Evolutionary conservation across 2,329 filamentous ascomycete species (phyloP), one percentile per base, ranked within the genome.

Genomic region (Sphaceloma murrayae): DNA sequence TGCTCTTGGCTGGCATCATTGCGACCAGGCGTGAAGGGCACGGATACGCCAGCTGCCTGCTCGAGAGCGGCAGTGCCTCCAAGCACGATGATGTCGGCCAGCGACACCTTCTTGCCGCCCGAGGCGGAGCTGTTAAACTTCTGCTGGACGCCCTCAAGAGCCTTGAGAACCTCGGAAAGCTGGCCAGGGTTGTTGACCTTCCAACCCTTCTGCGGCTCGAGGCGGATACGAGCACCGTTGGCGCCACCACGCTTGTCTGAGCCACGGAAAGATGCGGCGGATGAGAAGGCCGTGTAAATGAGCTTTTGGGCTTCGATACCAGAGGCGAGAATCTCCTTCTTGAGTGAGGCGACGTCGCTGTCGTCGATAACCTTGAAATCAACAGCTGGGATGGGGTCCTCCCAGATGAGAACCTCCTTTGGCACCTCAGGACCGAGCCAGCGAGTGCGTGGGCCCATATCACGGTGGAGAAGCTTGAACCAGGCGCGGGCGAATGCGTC

Each of bases 381-480:
- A 4, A 69, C 62, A 4, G 69, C 60, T 17, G 83, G 82, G 38
- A 87, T 63, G 9, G 80, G 79, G 56, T 88, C 83, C 57, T 87
- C 80, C 83, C 83, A 88, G 55, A 77, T 57, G n/a, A 81, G 68
- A 9, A 70, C 67, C 68, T 87, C 80, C 43, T 70, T 67, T 36
- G 83, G 82, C 13, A 85, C 69, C 63, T 88, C 83, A 1, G 83
- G 82, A 21, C 83, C 83, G 34, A 86, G 56, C 69, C 82, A 87
- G 58, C 80, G 80, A 17, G 72, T 59, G 44, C 75, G 68, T 32
- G 83, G 83, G 11, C 83, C 83, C 66, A 88, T 74, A 60, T 87
- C 83, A 66, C 83, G 82, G 67, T 88, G 83, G 24, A 82, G 70
- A 31, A 88, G 74, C 75, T 88, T 87, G 75, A 85, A 88, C 83